Evolutionary conservation across 148 eudicot species (phyloP), one percentile per base, ranked within the genome.

Genomic region (Vaccinium darrowii): DNA sequence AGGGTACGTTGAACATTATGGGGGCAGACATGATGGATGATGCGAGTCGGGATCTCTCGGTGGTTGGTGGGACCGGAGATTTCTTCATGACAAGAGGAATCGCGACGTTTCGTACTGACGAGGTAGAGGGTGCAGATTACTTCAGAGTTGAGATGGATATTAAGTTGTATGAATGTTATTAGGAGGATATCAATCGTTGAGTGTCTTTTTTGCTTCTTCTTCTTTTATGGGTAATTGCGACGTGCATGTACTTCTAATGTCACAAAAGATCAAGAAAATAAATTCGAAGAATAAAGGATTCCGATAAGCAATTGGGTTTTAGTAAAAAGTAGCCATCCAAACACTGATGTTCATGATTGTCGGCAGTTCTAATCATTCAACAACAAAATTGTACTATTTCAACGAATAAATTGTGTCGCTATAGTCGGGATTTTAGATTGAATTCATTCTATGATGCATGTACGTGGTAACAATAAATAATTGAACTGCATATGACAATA

Each of bases 61-160:
- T 90, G 8, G 88, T 90, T 16, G 91, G 91, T 13, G 91, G 91
- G 36, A 90, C 91, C 6, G 90, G 91, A 86, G 91, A 90, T 76
- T 90, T 90, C 77, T 90, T 90, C 79, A 88, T 90, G 91, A 78
- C 87, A 0, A 72, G 91, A 7, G 90, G 91, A 21, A 60, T 90
- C 15, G 88, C 54, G 3, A 90, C 91, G 0, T 54, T 90, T 15
- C 43, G 30, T 9, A 90, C 91, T 0, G 87, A 88, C 11, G 63
- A 36, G 1, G 58, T 62, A 23, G 19, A 90, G 43, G 90, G 90
- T 11, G 75, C 33, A 4, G 54, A 36, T 13, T 90, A 90, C 83
- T 90, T 90, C 57, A 62, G 91, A 8, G 67, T 90, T 30, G 73
- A 81, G 27, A 83, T 90, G 82, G 90, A 90, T 84, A 78, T 90